Conservation (phyloP, 208 protist species). For the Trypanosoma congolense region DNA sequence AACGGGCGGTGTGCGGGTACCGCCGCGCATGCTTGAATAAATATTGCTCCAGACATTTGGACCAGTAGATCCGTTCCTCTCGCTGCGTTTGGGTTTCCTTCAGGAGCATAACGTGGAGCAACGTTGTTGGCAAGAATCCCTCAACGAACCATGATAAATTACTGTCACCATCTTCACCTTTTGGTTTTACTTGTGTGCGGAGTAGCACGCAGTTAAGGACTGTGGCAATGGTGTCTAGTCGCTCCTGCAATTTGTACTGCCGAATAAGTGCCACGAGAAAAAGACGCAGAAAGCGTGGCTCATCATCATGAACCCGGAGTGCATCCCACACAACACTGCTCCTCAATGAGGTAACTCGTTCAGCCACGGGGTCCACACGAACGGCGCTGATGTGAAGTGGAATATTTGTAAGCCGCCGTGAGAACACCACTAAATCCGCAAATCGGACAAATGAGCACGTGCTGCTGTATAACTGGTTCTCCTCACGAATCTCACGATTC, state of each 20-base stretch:
- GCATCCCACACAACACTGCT: constrained; percentile 35
- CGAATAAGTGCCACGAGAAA: constrained; percentile 43
- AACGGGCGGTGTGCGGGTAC: constrained; percentile 24
- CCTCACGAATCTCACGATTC: background rate
- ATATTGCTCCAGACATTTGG: constrained; percentile 21
- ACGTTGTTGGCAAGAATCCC: constrained; percentile 33
- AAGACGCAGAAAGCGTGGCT: constrained; percentile 38
- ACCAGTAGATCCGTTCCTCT: constrained; percentile 33
- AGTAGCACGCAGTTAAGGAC: constrained; percentile 13
- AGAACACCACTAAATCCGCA: constrained; percentile 14
- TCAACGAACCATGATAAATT: constrained; percentile 25
- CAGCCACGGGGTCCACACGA: background rate
- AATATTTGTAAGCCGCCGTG: constrained; percentile 4
- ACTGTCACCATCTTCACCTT: background rate
- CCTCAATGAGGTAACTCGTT: constrained; percentile 10
- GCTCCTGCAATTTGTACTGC: constrained; percentile 38
- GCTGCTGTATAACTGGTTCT: background rate
- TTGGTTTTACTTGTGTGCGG: background rate
- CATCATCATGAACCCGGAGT: constrained; percentile 26
- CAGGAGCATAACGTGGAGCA: constrained; percentile 55
- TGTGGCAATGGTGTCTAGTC: constrained; percentile 18
- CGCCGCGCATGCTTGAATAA: constrained; percentile 21
- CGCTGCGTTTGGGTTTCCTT: constrained; percentile 44
- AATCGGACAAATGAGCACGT: background rate
- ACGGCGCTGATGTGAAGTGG: background rate